Conservation (phyloP, 2,329 filamentous ascomycete species). For the Fusarium sp. region DNA sequence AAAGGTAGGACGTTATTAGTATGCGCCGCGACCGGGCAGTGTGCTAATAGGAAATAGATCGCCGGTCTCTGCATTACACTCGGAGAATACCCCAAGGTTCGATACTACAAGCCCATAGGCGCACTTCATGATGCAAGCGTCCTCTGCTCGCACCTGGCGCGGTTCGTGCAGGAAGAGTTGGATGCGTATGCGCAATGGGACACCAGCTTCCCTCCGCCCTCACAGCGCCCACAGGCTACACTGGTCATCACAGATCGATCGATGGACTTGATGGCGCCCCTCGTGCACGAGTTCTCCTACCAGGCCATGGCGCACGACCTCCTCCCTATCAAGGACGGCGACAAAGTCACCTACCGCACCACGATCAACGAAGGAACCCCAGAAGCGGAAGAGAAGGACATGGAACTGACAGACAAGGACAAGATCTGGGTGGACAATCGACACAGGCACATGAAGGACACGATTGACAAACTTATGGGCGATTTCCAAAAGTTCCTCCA, state of each 20-base stretch:
- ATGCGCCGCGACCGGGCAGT: not conserved
- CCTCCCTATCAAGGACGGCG: constrained; percentile 85
- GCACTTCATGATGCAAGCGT: constrained; percentile 88
- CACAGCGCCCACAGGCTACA: constrained; percentile 80
- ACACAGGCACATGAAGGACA: constrained; percentile 97
- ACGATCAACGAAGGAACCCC: constrained; percentile 77
- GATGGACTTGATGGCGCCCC: constrained; percentile 88
- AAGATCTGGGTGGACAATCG: constrained; percentile 95
- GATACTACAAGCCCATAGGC: constrained; percentile 83
- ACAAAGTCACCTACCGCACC: constrained; percentile 88
- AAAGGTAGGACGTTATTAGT: constrained; percentile 68
- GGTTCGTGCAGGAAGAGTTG: constrained; percentile 90
- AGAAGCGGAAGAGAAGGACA: constrained; percentile 83
- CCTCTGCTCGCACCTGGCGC: constrained; percentile 85
- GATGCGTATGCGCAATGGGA: constrained; percentile 90
- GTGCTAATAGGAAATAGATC: constrained; percentile 46
- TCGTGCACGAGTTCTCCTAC: constrained; percentile 97
- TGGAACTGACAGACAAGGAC: constrained; percentile 91
- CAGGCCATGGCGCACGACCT: constrained; percentile 98
- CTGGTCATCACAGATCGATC: constrained; percentile 90
- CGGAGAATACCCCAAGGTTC: constrained; percentile 93
- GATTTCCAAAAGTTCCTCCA: constrained; percentile 94
- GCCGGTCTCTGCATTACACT: constrained; percentile 82
- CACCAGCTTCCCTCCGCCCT: constrained; percentile 83
- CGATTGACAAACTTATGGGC: constrained; percentile 89